Conservation (phyloP, 345 rosid genomes). For the Gossypium australe region DNA sequence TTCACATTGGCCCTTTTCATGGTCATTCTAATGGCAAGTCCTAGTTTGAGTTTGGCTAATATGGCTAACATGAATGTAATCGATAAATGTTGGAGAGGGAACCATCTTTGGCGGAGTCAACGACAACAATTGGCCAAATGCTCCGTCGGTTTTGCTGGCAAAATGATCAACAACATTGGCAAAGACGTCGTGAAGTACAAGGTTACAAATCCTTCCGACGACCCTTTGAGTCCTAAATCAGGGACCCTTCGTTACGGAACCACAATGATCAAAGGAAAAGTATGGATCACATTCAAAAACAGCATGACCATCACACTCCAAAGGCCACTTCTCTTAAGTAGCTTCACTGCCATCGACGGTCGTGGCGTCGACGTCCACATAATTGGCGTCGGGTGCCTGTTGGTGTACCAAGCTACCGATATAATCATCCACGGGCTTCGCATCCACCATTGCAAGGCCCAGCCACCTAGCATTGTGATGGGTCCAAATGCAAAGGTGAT, state of each 20-base stretch:
- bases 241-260: conserved; percentile 69
- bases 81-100: conserved; percentile 61
- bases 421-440: conserved; percentile 69
- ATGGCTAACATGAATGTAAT: conserved; percentile 46
- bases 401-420: conserved; percentile 49
- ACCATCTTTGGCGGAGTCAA: conserved; percentile 42
- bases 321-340: conserved; percentile 54
- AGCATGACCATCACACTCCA: conserved; percentile 53
- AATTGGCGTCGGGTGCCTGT: conserved; percentile 51
- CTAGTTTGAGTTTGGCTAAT: not conserved
- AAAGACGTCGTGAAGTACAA: conserved; percentile 33
- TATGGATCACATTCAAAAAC: conserved; percentile 65
- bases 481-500: conserved; percentile 43
- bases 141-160: conserved; percentile 58
- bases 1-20: conserved; percentile 17
- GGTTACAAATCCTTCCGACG: conserved; percentile 61
- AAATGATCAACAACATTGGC: conserved; percentile 61
- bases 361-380: conserved; percentile 55
- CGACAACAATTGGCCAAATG: conserved; percentile 53
- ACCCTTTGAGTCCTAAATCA: conserved; percentile 55
- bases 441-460: conserved; percentile 62
- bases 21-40: conserved; percentile 8
- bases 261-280: conserved; percentile 45
- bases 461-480: conserved; percentile 46
- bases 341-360: conserved; percentile 72